Base-by-base conservation (phyloP, 2,329 filamentous ascomycete species). In the Cladosporium halotolerans region DNA sequence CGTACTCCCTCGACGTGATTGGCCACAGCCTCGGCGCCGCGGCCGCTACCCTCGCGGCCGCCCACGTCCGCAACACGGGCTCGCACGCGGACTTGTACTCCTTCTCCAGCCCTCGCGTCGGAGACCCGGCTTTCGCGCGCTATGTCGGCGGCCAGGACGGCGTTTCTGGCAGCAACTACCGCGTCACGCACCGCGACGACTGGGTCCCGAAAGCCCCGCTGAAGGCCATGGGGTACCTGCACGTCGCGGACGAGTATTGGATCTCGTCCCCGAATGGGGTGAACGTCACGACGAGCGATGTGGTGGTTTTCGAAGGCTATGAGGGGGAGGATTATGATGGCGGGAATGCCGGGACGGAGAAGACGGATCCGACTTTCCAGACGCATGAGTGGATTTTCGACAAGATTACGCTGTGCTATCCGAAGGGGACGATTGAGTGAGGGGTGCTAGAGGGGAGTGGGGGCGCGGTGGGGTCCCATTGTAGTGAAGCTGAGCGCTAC, bases 381-480 rank as follows among this genome's bases (percentile, higher is more conserved):
- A 41, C 39, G 14, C 39, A 41, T 41, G 39, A 41, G 39, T 41
- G 39, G 39, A 41, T 41, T 14, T 41, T 41, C 19, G 39, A 41
- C 6, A 14, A 41, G 9, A 41, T 41, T 11, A 41, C 39, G n/a
- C 14, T 18, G n/a, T 41, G 39, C 11, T 41, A 41, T 41, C 39
- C 39, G 39, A 41, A 16, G 39, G 39, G 39, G 14, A 41, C 39
- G 13, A 11, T 41, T 11, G 39, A 41, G 39, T 38, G 34, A 38
- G 23, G 23, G 4, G 5, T 5, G 1, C 23, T 28, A 4, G 23
- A 18, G 23, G 5, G 7, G 88, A 88, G 82, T 93, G 58, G 81
- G 85, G 43, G 84, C 88, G 46, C 88, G 88, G 90, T 61, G 85
- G 82, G 64, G 85, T n/a, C n/a, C n/a, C n/a, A 88, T 55, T 84